phyloP scores from a whole-genome alignment of 768 basidiomycete genomes.

The Suillus subaureus region DNA sequence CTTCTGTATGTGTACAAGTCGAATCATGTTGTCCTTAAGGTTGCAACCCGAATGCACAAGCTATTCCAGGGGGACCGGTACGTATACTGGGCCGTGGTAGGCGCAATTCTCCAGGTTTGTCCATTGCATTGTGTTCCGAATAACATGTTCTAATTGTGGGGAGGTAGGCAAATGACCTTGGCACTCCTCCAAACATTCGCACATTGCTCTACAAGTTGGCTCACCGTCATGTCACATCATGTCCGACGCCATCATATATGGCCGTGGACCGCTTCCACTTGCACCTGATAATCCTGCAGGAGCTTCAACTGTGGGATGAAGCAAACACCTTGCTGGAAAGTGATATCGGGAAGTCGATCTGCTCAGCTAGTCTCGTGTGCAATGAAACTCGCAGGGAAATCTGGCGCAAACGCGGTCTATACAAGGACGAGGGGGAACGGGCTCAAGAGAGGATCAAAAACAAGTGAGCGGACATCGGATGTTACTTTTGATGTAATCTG shows the following conservation, averaged over 20 bases:
- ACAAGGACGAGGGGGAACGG: slow-evolving; percentile 60
- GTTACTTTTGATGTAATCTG: slow-evolving; percentile 9
- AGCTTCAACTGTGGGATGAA: slow-evolving; percentile 69
- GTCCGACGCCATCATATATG: slow-evolving; percentile 62
- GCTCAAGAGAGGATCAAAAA: slow-evolving; percentile 63
- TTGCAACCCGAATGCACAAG: slow-evolving; percentile 81
- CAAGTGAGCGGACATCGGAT: slow-evolving; percentile 41
- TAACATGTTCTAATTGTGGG: neutral
- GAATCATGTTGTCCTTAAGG: slow-evolving; percentile 39
- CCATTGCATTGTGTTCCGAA: slow-evolving; percentile 1
- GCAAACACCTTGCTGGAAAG: slow-evolving; percentile 68
- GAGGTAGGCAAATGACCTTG: slow-evolving; percentile 69
- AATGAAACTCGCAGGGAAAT: slow-evolving; percentile 78
- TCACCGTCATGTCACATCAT: slow-evolving; percentile 68
- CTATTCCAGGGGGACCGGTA: slow-evolving; percentile 82
- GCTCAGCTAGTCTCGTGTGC: slow-evolving; percentile 69
- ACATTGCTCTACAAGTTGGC: slow-evolving; percentile 75
- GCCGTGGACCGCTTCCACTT: slow-evolving; percentile 79
- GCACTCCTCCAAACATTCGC: slow-evolving; percentile 64
- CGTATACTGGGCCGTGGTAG: slow-evolving; percentile 82
- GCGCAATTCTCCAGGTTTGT: slow-evolving; percentile 75
- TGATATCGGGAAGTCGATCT: slow-evolving; percentile 68
- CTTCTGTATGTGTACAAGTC: slow-evolving; percentile 9
- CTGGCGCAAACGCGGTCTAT: slow-evolving; percentile 56
- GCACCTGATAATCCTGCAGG: slow-evolving; percentile 69